Percentiles rank a stretch among this genome's conserved stretches.
These are phyloP conservation scores for Insectozyma bohioensis DNA, from an alignment of 1,139 yeast genomes.

Conservation along the genomic window DNA sequence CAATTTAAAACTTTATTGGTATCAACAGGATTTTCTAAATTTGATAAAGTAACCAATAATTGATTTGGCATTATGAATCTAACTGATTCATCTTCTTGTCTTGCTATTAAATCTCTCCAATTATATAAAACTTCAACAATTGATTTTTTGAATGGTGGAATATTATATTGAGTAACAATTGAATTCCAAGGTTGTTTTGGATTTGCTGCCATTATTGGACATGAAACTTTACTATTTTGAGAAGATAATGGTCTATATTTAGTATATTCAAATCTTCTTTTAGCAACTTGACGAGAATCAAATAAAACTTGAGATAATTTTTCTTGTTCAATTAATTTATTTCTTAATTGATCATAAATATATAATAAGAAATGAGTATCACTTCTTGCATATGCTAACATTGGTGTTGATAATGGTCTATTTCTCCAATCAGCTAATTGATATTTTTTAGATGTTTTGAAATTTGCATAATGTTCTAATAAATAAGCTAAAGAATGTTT, in stretches of 20 bases:
- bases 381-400: slow-evolving; percentile 87
- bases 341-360: slow-evolving; percentile 74
- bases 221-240: slow-evolving; percentile 34
- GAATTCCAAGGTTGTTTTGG: slow-evolving; percentile 57
- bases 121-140: slow-evolving; percentile 62
- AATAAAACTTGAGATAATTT: slow-evolving; percentile 53
- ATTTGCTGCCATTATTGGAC: slow-evolving; percentile 49
- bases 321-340: slow-evolving; percentile 50
- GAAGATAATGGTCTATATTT: slow-evolving; percentile 50
- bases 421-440: slow-evolving; percentile 97
- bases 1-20: slow-evolving; percentile 55
- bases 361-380: slow-evolving; percentile 90
- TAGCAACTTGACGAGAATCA: slow-evolving; percentile 80
- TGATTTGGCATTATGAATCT: slow-evolving; percentile 85
- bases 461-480: slow-evolving; percentile 75
- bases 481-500: slow-evolving; percentile 83
- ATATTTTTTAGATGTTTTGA: slow-evolving; percentile 89
- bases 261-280: slow-evolving; percentile 76
- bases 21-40: slow-evolving; percentile 54
- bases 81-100: slow-evolving; percentile 79
- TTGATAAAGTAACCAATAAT: slow-evolving; percentile 61
- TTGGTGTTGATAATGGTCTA: slow-evolving; percentile 76
- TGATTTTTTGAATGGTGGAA: slow-evolving; percentile 54
- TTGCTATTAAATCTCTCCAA: slow-evolving; percentile 84
- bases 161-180: slow-evolving; percentile 64